phyloP scores from a whole-genome alignment of 1,284 basidiomycete genomes.

The Ustilago hordei region DNA sequence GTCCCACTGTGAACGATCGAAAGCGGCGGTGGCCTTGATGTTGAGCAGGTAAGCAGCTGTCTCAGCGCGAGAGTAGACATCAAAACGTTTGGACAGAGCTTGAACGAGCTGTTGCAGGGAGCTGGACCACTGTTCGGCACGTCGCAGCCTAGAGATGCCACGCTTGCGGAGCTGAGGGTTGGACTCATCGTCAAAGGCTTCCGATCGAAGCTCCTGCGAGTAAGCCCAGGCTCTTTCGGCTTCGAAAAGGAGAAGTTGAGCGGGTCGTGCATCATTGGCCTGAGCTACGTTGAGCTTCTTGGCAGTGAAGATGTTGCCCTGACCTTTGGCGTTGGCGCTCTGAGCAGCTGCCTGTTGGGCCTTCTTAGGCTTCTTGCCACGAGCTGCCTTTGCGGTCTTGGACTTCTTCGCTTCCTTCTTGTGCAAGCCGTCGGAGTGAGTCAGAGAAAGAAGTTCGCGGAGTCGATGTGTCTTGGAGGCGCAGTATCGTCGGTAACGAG shows the following conservation, averaged over 20 bases:
- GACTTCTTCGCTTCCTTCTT: slow-evolving; percentile 29
- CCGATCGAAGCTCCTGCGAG: slow-evolving; percentile 81
- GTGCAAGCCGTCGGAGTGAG: slow-evolving; percentile 73
- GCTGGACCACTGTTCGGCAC: slow-evolving; percentile 84
- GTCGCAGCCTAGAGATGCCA: slow-evolving; percentile 83
- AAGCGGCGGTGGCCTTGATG: slow-evolving; percentile 72
- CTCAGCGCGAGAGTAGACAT: slow-evolving; percentile 56
- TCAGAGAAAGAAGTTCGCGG: slow-evolving; percentile 83
- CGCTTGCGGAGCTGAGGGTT: slow-evolving; percentile 77
- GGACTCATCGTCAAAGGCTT: slow-evolving; percentile 73
- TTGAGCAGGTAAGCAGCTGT: slow-evolving; percentile 76
- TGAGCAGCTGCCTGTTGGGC: slow-evolving; percentile 54
- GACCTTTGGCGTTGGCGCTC: slow-evolving; percentile 73
- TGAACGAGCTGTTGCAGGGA: slow-evolving; percentile 82
- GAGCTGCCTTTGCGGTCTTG: slow-evolving; percentile 37
- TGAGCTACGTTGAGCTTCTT: slow-evolving; percentile 55
- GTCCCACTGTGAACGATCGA: slow-evolving; percentile 76
- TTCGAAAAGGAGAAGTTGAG: slow-evolving; percentile 82
- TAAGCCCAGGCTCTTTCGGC: slow-evolving; percentile 92
- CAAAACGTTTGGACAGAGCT: slow-evolving; percentile 71
- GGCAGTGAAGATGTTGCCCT: slow-evolving; percentile 82
- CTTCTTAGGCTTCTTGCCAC: slow-evolving; percentile 56
- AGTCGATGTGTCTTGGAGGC: slow-evolving; percentile 88
- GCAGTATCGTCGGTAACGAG: slow-evolving; percentile 88
- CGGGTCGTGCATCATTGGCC: slow-evolving; percentile 51